Conservation (phyloP, 108 stramenopile species). For the Pseudonitzschia multiseries region DNA sequence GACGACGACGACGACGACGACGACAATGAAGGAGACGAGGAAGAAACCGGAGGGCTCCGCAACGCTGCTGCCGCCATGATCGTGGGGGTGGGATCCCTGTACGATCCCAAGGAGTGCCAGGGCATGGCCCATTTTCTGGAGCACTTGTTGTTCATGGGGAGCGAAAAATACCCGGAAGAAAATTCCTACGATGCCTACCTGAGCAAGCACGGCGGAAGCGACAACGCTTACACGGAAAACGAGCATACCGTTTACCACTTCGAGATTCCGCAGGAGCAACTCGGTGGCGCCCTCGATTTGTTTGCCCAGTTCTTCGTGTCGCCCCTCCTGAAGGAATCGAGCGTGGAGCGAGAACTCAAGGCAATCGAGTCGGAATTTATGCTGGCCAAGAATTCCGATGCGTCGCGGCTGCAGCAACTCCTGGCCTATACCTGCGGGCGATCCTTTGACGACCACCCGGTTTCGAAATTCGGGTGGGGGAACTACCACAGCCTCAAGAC, state of each 20-base stretch:
- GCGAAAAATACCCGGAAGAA: constrained; percentile 88
- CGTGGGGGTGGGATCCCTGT: constrained; percentile 90
- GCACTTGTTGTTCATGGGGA: constrained; percentile 96
- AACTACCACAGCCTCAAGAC: constrained; percentile 61
- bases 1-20: constrained; percentile 33
- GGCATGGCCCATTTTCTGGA: constrained; percentile 95
- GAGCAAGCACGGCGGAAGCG: constrained; percentile 85
- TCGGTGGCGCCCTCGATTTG: constrained; percentile 90
- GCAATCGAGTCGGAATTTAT: constrained; percentile 97
- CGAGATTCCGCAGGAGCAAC: constrained; percentile 82
- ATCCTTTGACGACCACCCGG: constrained; percentile 50
- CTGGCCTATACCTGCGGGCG: constrained; percentile 68
- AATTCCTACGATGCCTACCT: constrained; percentile 86
- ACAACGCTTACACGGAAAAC: constrained; percentile 95
- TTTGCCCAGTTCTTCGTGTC: constrained; percentile 92
- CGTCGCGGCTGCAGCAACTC: constrained; percentile 67
- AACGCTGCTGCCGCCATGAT: constrained; percentile 91
- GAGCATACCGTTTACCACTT: constrained; percentile 94
- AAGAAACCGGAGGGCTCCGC: constrained; percentile 54
- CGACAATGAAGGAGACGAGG: constrained; percentile 44
- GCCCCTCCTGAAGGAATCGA: constrained; percentile 82
- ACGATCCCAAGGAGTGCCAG: constrained; percentile 87
- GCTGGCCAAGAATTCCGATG: constrained; percentile 78
- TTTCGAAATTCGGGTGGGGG: constrained; percentile 81
- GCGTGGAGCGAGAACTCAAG: constrained; percentile 90